These are phyloP conservation scores for Fusarium equiseti DNA, from an alignment of 2,329 filamentous ascomycete species.

Conservation along the genomic window DNA sequence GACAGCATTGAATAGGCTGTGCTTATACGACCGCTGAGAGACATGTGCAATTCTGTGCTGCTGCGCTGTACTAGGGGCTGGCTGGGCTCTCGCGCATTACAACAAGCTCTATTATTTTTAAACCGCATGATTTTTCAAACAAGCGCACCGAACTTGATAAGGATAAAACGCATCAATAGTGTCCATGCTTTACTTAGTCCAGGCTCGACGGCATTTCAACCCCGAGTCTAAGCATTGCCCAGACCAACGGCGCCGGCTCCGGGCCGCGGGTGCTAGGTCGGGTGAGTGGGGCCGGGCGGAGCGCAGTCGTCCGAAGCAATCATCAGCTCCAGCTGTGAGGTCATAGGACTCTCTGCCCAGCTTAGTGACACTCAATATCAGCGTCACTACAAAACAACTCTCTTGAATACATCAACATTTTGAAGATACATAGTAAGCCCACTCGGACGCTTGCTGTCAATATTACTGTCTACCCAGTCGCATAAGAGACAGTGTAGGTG, in stretches of 20 bases:
- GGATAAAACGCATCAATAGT: background rate
- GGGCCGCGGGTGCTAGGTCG: conserved; percentile 24
- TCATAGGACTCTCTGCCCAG: conserved; percentile 24
- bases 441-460: background rate
- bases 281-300: conserved; percentile 30
- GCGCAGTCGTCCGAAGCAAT: conserved; percentile 27
- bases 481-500: background rate
- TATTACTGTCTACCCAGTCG: background rate
- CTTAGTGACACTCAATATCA: conserved; percentile 17
- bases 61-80: background rate
- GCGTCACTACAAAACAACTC: conserved; percentile 17
- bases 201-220: background rate
- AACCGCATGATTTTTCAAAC: background rate
- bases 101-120: background rate
- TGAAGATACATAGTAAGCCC: background rate
- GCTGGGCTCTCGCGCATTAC: background rate
- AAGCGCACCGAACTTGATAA: background rate
- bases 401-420: background rate
- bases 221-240: conserved; percentile 8
- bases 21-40: background rate
- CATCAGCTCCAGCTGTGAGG: conserved; percentile 28
- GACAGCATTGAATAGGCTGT: conserved; percentile 25
- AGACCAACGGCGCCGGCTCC: conserved; percentile 17
- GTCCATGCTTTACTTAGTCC: background rate
- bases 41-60: background rate